Conservation (phyloP, 345 rosid species). For the Eucalyptus sp. region DNA sequence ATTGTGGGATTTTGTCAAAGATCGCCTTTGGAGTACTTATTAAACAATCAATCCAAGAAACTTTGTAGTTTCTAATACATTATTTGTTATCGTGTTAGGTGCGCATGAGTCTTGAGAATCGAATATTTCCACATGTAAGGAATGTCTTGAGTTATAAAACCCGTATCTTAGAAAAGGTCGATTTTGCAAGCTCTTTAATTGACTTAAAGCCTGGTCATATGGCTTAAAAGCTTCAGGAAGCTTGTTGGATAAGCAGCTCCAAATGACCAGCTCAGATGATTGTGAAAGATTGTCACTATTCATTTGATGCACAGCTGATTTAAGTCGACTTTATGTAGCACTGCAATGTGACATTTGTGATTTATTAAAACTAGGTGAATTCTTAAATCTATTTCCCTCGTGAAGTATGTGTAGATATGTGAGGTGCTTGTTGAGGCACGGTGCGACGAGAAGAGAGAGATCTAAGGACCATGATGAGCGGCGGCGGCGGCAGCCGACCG, state of each 20-base stretch:
- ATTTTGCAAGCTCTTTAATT: not conserved
- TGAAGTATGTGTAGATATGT: not conserved
- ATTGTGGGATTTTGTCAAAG: not conserved
- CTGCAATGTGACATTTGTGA: not conserved
- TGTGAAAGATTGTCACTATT: not conserved
- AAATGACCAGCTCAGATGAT: not conserved
- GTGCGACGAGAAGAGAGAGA: not conserved
- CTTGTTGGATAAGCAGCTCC: not conserved
- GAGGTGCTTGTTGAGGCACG: not conserved
- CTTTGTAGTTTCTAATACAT: not conserved
- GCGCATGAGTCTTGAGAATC: not conserved
- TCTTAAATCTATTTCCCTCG: too few species aligned
- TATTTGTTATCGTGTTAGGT: not conserved
- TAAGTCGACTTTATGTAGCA: not conserved
- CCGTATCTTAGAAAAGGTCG: not conserved
- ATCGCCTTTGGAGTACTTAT: not conserved
- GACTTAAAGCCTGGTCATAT: not conserved
- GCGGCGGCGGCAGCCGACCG: fast-evolving
- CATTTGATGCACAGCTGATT: not conserved
- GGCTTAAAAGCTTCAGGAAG: not conserved
- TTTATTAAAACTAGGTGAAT: not conserved
- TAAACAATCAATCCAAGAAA: not conserved
- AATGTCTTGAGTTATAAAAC: not conserved
- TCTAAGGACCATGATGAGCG: not conserved
- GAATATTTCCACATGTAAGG: not conserved